Conservation (phyloP, 495 filamentous ascomycete species). For the Chlorociboria aeruginascens region DNA sequence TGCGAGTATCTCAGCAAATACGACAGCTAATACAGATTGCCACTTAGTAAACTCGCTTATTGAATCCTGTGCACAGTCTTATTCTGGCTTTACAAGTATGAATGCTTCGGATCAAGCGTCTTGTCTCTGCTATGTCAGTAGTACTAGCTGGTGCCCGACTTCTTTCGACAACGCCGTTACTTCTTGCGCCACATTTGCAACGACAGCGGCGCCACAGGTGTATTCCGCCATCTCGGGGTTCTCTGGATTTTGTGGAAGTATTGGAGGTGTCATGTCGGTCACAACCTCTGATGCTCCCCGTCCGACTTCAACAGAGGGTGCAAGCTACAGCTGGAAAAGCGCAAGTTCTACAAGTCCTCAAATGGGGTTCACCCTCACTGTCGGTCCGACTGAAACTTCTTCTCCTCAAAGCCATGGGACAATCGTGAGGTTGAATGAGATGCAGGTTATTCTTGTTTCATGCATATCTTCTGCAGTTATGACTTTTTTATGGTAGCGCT, state of each 20-base stretch:
- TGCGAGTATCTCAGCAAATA: neutral
- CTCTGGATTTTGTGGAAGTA: neutral
- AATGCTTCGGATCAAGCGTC: neutral
- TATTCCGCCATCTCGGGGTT: neutral
- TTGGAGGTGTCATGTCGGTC: neutral
- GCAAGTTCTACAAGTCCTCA: no score
- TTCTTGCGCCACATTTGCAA: neutral
- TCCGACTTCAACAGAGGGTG: no score
- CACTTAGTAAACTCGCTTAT: neutral
- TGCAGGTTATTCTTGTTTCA: no score
- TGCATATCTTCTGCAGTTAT: no score
- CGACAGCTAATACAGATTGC: neutral
- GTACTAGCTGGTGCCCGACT: constrained; percentile 3
- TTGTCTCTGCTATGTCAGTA: constrained; percentile 5
- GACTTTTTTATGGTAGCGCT: no score
- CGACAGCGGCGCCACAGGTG: neutral
- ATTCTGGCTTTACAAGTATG: neutral
- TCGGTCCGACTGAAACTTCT: no score
- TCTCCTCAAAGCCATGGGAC: no score
- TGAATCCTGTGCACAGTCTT: neutral
- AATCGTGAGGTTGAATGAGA: no score
- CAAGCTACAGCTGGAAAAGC: no score
- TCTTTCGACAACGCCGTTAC: constrained; percentile 3
- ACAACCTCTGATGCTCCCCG: neutral
- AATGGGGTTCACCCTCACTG: no score